Evolutionary conservation across 2,329 filamentous ascomycete genomes (phyloP), one percentile per base, ranked within the genome.

Genomic region (Colletotrichum godetiae): DNA sequence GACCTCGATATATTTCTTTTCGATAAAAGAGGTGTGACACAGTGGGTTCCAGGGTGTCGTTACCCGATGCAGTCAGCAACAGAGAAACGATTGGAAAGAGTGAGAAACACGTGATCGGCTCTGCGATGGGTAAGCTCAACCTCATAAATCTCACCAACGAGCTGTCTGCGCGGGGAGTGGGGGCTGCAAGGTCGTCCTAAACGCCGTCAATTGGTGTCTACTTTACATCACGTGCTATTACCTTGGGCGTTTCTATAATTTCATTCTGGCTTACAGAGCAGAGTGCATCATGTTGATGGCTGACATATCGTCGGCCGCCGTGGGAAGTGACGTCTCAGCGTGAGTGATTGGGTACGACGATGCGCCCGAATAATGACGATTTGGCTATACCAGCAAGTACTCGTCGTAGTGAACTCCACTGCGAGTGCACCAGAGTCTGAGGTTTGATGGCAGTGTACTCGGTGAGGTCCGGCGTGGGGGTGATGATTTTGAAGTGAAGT

Each of bases 201-300:
- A 10, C 42, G 42, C 19, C 7, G 42, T 49, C 19, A 49, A n/a
- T 1, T 49, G 5, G 8, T n/a, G 8, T 49, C 42, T 22, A 49
- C 8, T 4, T 49, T 5, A 4, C 12, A 37, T 49, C 19, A 42
- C 37, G 37, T 42, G 2, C 19, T 6, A 15, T 22, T 19, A 49
- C n/a, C 37, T 42, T 49, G 19, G 8, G 19, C 42, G 42, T 7
- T 49, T 22, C 22, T n/a, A 55, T 37, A 13, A 13, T n/a, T 27
- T 15, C 37, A 3, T 24, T 24, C 35, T 46, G 46, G 67, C 71
- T 73, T 73, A 73, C 55, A n/a, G 27, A 73, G 63, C 71, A 35
- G 5, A n/a, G 56, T 61, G 33, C 71, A 71, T 37, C 15, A 66
- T 73, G 49, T 61, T 31, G 55, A 56, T 19, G 11, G 70, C 70